Base-by-base conservation (phyloP, 768 basidiomycete species). In the Pulveroboletus ravenelii region DNA sequence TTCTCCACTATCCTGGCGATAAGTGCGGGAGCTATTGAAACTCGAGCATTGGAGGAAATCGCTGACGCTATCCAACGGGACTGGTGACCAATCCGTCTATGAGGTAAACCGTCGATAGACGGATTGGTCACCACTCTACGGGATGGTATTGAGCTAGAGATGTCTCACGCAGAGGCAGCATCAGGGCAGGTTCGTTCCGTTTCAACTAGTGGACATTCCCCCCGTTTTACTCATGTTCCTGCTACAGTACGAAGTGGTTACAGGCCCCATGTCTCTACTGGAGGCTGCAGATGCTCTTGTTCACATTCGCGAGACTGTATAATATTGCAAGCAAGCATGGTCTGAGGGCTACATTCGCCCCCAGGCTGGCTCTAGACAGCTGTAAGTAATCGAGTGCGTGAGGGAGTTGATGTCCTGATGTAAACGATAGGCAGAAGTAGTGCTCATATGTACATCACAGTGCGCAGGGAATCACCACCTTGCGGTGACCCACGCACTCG, bases 241-340 rank as follows among this genome's bases (percentile, higher is more conserved):
- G 6, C 37, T n/a, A n/a, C n/a, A n/a, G n/a, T 45, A 25, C 48
- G 87, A 89, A 65, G 62, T 89, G 15, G 74, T 84, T 23, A 85
- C 85, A 1, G 85, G 82, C 0, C 84, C 87, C 6, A 61, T 87
- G 37, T 56, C 76, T 7, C 86, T 87, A 1, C 63, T n/a, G n/a
- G n/a, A n/a, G 46, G 81, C 85, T 0, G 84, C 78, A 1, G 87
- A 89, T 57, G 81, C 84, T 0, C 68, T 87, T 30, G 68, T 88
- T 5, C 75, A 78, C 58, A 87, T 82, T 1, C 75, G 84, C n/a
- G 84, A 89, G 62, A 83, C 76, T 8, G 84, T 72, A 66, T 57
- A 82, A 87, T 54, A 68, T 84, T 15, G 83, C 87, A n/a, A n/a
- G n/a, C n/a, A n/a, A n/a, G 62, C 74, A 89, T 57, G 80, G 81